Evolutionary conservation across 495 filamentous ascomycete species (phyloP).

Genomic region (Neurospora terricola): DNA sequence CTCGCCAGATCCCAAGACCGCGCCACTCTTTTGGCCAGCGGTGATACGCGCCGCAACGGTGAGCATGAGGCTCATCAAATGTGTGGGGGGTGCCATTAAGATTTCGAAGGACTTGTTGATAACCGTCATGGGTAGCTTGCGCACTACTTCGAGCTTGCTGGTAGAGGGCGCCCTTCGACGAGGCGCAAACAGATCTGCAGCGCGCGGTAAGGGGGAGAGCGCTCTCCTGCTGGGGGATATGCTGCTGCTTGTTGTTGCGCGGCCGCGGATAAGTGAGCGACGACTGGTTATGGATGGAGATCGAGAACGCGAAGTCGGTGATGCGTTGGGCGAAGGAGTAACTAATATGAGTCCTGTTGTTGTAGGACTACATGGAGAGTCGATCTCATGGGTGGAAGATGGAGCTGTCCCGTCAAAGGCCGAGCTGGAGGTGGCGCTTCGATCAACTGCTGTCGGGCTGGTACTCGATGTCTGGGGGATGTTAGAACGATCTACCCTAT

Average conservation of each 20-base stretch:
- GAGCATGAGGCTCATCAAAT: conserved; percentile 67
- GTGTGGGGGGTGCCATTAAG: conserved; percentile 62
- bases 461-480: conserved; percentile 11
- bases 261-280: conserved; percentile 15
- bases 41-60: conserved; percentile 67
- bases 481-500: conserved; percentile 33
- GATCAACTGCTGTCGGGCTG: neutral
- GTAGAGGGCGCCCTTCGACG: conserved; percentile 6
- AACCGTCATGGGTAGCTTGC: conserved; percentile 54
- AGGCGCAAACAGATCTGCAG: conserved; percentile 56
- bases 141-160: conserved; percentile 27
- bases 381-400: conserved; percentile 7
- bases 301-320: neutral
- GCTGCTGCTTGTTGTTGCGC: conserved; percentile 24
- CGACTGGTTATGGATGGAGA: neutral
- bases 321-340: conserved; percentile 3
- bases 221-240: conserved; percentile 46
- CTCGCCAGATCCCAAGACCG: conserved; percentile 38
- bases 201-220: conserved; percentile 60
- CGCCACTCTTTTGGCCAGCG: conserved; percentile 48
- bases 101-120: conserved; percentile 67
- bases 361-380: conserved; percentile 7
- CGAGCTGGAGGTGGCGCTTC: neutral
- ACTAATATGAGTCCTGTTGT: neutral
- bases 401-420: conserved; percentile 3